Percentiles rank a stretch among this genome's conserved stretches.
Conservation (phyloP, 768 basidiomycete species). For the Psilocybe cyanescens region DNA sequence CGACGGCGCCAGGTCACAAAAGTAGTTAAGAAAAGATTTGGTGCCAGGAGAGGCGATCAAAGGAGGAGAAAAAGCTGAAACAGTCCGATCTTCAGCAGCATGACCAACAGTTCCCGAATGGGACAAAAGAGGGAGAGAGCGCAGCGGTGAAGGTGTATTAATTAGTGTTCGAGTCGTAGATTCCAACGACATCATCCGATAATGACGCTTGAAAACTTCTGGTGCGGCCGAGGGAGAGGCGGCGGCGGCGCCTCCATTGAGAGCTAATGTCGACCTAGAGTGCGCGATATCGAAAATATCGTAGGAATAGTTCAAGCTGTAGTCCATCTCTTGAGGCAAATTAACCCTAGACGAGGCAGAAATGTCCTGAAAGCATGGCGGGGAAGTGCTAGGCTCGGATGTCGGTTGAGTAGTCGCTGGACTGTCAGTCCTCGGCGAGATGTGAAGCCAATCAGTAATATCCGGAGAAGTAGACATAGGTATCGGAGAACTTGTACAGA, state of each 20-base stretch:
- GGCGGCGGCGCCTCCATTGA: no score
- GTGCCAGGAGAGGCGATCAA: neutral
- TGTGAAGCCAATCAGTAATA: constrained; percentile 34
- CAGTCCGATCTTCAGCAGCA: constrained; percentile 1
- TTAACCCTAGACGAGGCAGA: constrained; percentile 25
- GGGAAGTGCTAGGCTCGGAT: constrained; percentile 15
- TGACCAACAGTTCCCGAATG: constrained; percentile 10
- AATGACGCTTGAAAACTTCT: constrained; percentile 21
- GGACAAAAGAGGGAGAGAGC: constrained; percentile 13
- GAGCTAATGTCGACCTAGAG: neutral
- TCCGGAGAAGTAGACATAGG: constrained; percentile 22
- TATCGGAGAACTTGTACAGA: constrained; percentile 21
- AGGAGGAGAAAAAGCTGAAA: constrained; percentile 11
- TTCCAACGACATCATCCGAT: constrained; percentile 28
- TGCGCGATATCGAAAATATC: constrained; percentile 13
- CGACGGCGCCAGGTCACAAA: neutral
- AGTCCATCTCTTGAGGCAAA: constrained; percentile 9
- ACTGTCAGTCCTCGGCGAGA: constrained; percentile 24
- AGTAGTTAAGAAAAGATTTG: constrained; percentile 2
- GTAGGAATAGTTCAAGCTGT: constrained; percentile 20
- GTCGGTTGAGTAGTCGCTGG: constrained; percentile 12
- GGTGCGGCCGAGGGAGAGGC: constrained; percentile 1
- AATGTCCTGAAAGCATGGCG: constrained; percentile 25
- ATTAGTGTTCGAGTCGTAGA: constrained; percentile 27
- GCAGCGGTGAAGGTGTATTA: constrained; percentile 28